These are phyloP conservation scores for Sporothrix curviconia DNA, from an alignment of 2,329 filamentous ascomycete species.

Conservation along the genomic window DNA sequence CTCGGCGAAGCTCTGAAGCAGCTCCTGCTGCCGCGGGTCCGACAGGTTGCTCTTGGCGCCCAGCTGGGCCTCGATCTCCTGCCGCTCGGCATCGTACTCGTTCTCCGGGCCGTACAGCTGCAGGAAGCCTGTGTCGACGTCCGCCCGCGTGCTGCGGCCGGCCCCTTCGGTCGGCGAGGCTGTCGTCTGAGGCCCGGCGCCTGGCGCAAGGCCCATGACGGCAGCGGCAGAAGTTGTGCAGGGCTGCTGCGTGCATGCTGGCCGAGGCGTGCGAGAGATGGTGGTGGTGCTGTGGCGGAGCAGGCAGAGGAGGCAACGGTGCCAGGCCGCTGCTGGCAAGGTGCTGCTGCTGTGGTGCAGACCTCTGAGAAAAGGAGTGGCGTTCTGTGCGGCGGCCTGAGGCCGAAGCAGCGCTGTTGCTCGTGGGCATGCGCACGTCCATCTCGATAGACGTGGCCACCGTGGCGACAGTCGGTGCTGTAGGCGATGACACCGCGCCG, in stretches of 20 bases:
- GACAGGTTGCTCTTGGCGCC: slow-evolving; percentile 8
- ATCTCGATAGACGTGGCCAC: background rate
- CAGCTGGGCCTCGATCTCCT: slow-evolving; percentile 4
- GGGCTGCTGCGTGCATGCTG: background rate
- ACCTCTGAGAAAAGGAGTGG: background rate
- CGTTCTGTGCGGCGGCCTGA: background rate
- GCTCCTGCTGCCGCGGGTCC: slow-evolving; percentile 3
- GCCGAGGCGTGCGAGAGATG: background rate
- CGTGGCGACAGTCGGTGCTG: background rate
- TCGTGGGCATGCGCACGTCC: background rate
- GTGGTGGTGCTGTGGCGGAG: background rate
- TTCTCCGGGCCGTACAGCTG: slow-evolving; percentile 4
- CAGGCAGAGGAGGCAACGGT: background rate
- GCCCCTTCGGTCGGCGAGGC: background rate
- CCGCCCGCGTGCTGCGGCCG: slow-evolving; percentile 1
- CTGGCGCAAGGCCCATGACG: background rate
- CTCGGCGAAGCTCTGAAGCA: slow-evolving; percentile 7
- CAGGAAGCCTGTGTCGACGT: slow-evolving; percentile 7
- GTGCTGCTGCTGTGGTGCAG: background rate
- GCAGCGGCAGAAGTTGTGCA: background rate
- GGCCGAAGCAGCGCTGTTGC: too few relatives aligned
- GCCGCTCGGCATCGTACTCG: slow-evolving; percentile 1
- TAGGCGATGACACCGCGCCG: background rate
- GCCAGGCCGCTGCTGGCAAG: background rate
- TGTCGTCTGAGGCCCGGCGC: background rate